Conservation (phyloP, 345 rosid species). For the Chamaenerion angustifolium region DNA sequence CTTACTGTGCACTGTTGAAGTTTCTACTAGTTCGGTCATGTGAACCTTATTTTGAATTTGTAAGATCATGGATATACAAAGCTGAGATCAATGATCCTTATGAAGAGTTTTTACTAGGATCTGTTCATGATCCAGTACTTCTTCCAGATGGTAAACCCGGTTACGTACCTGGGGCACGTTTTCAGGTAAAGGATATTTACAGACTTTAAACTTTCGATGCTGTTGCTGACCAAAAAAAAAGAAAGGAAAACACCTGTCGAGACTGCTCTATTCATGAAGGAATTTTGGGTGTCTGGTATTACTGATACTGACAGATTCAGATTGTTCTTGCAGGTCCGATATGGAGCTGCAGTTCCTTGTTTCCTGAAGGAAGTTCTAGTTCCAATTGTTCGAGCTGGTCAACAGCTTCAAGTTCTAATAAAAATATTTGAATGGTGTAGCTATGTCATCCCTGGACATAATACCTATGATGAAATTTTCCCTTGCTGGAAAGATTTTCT, state of each 20-base stretch:
- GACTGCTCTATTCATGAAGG: not conserved
- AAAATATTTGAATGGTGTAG: slow-evolving; percentile 66
- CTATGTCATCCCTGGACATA: slow-evolving; percentile 35
- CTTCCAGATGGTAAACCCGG: slow-evolving; percentile 28
- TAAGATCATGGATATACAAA: slow-evolving; percentile 85
- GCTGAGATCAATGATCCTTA: slow-evolving; percentile 83
- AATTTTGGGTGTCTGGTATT: not conserved
- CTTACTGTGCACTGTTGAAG: slow-evolving; percentile 58
- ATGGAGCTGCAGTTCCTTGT: slow-evolving; percentile 61
- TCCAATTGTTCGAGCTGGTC: slow-evolving; percentile 90
- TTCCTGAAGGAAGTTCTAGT: slow-evolving; percentile 55
- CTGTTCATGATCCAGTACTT: slow-evolving; percentile 18
- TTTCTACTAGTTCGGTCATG: slow-evolving; percentile 67
- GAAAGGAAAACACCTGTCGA: not conserved
- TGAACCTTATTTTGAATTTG: slow-evolving; percentile 71
- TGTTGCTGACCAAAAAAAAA: too few relatives aligned
- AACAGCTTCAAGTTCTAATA: slow-evolving; percentile 87
- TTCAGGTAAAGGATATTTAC: slow-evolving; percentile 32
- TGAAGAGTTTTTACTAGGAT: slow-evolving; percentile 63
- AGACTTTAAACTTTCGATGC: too few relatives aligned
- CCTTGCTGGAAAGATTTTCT: slow-evolving; percentile 57
- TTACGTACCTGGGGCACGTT: slow-evolving; percentile 21
- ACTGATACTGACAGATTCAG: slow-evolving; percentile 6
- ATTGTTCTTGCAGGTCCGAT: slow-evolving; percentile 37
- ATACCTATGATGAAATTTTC: slow-evolving; percentile 48